Evolutionary conservation across 352 stramenopile species (phyloP).

Genomic region (Chrysophaeum taylorii): DNA sequence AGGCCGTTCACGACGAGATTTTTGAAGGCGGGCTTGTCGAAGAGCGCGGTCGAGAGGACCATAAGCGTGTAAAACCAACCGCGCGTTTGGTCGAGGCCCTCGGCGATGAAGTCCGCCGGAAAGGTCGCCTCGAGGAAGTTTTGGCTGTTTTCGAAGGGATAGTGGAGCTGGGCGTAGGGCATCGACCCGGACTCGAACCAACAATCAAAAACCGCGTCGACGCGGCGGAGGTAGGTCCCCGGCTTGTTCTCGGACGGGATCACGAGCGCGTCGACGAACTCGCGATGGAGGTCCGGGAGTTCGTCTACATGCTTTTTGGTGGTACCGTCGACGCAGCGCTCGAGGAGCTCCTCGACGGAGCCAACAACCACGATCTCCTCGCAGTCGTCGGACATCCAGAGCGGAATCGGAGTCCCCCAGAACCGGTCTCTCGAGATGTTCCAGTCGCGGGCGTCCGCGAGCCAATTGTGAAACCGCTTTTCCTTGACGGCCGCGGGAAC

Average conservation of each 20-base stretch:
- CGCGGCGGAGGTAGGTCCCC: constrained; percentile 43
- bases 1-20: constrained; percentile 99
- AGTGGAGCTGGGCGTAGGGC: constrained; percentile 98
- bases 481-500: constrained; percentile 93
- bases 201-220: constrained; percentile 90
- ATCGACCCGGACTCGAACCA: constrained; percentile 99
- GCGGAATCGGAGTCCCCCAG: constrained; percentile 96
- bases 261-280: constrained; percentile 94
- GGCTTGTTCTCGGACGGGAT: constrained; percentile 85
- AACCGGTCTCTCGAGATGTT: constrained; percentile 94
- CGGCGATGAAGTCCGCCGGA: constrained; percentile 97
- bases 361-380: constrained; percentile 93
- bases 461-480: constrained; percentile 99
- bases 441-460: constrained; percentile 95
- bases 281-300: constrained; percentile 89
- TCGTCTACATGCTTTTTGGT: constrained; percentile 25
- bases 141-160: constrained; percentile 98
- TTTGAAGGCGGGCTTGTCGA: constrained; percentile 98
- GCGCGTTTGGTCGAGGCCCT: constrained; percentile 97
- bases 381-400: constrained; percentile 95
- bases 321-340: constrained; percentile 82
- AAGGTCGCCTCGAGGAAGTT: constrained; percentile 84
- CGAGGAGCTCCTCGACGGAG: constrained; percentile 87
- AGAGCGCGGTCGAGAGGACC: constrained; percentile 95
- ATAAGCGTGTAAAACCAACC: constrained; percentile 99